Evolutionary conservation across 2,329 filamentous ascomycete genomes (phyloP).

Genomic region (Xylariaceae sp.): DNA sequence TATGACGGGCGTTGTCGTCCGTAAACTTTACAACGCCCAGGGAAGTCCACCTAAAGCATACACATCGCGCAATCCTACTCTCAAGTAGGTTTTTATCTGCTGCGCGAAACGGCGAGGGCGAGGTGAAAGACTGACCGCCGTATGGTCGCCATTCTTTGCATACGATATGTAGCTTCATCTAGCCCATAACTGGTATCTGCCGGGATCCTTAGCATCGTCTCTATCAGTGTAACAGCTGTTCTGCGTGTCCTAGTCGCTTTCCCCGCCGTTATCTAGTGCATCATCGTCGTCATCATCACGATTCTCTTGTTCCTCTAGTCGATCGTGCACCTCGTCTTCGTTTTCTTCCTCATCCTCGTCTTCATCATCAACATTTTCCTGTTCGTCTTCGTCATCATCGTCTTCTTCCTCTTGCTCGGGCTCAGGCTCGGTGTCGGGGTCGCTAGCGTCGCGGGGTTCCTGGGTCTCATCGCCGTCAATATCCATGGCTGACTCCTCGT

Average conservation of each 20-base stretch:
- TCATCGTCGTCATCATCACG: slow-evolving; percentile 45
- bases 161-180: not conserved
- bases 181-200: not conserved
- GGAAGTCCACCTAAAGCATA: too few relatives aligned
- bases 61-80: not conserved
- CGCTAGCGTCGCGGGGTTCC: slow-evolving; percentile 45
- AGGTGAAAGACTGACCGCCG: not conserved
- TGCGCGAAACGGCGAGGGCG: not conserved
- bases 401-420: slow-evolving; percentile 57
- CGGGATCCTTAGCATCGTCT: too few relatives aligned
- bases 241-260: slow-evolving; percentile 55
- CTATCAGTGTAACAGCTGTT: not conserved
- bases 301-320: slow-evolving; percentile 19
- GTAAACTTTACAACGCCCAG: too few relatives aligned
- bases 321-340: slow-evolving; percentile 47
- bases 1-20: not conserved
- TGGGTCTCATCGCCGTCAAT: slow-evolving; percentile 45
- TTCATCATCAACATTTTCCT: slow-evolving; percentile 59
- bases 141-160: not conserved
- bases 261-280: slow-evolving; percentile 64
- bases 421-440: slow-evolving; percentile 49
- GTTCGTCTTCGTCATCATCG: slow-evolving; percentile 59
- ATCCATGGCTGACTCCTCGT: slow-evolving; percentile 52
- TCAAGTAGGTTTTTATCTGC: not conserved
- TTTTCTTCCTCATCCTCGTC: slow-evolving; percentile 51